Percentiles rank a stretch among this genome's conserved stretches.
phyloP scores from a whole-genome alignment of 495 filamentous ascomycete genomes.

The Mytilinidion resinicola region DNA sequence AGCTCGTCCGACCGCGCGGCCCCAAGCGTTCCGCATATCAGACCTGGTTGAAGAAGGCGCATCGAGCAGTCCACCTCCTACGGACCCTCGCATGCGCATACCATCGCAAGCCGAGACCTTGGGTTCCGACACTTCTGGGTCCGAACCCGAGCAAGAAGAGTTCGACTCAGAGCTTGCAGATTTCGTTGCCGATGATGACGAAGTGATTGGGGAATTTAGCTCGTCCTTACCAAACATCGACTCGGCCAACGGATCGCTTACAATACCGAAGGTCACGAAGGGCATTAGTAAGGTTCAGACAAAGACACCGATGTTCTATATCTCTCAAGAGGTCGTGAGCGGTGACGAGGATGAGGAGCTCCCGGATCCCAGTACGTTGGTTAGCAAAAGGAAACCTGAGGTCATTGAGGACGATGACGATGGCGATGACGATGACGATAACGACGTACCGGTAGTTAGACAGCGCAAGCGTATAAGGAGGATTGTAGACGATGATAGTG shows the following conservation, averaged over 20 bases:
- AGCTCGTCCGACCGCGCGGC: not conserved
- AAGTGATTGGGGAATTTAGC: not conserved
- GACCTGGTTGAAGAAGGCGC: constrained; percentile 17
- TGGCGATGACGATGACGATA: not conserved
- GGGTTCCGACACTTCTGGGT: constrained; percentile 18
- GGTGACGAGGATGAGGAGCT: constrained; percentile 7
- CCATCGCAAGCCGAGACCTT: constrained; percentile 19
- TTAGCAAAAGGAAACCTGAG: not conserved
- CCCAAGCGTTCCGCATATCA: constrained; percentile 9
- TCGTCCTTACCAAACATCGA: not conserved
- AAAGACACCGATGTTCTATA: constrained; percentile 1
- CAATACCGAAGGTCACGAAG: not conserved
- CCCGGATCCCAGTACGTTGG: not conserved
- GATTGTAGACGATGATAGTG: not conserved
- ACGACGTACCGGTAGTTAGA: not conserved
- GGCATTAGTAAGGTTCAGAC: not conserved
- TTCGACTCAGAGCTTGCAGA: not conserved
- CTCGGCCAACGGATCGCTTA: not conserved
- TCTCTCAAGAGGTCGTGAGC: not conserved
- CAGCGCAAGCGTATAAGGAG: not conserved
- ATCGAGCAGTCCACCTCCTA: constrained; percentile 22
- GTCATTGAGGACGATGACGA: not conserved
- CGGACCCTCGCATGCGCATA: constrained; percentile 21
- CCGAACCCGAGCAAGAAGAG: constrained; percentile 2
- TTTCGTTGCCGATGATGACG: constrained; percentile 3